A percentile compares a stretch with the other conserved stretches of the same genome.
phyloP scores from a whole-genome alignment of 345 rosid genomes.

The Cardiospermum halicacabum region DNA sequence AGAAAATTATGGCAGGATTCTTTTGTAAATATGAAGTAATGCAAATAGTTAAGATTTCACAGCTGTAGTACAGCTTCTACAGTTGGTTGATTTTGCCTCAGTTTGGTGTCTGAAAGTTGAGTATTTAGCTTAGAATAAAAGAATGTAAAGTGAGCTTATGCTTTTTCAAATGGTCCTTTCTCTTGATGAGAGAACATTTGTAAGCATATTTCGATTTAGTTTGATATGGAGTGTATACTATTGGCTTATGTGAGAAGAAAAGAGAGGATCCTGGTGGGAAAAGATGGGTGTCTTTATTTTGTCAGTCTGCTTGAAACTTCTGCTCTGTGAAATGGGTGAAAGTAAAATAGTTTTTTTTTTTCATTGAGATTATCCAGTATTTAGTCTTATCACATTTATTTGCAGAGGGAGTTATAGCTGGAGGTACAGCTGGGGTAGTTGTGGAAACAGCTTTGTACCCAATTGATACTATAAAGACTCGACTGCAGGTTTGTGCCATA shows the following conservation, averaged over 20 bases:
- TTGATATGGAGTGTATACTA: too few relatives aligned
- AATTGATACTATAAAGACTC: conserved; percentile 87
- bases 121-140: background rate
- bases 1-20: too few relatives aligned
- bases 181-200: too few relatives aligned
- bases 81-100: background rate
- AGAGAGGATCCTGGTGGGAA: background rate
- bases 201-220: too few relatives aligned
- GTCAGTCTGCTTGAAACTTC: background rate
- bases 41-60: background rate
- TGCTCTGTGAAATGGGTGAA: background rate
- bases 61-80: background rate
- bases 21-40: too few relatives aligned
- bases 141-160: background rate
- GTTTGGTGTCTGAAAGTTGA: background rate
- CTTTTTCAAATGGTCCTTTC: too few relatives aligned
- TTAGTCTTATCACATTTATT: background rate
- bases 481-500: conserved; percentile 77
- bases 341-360: background rate
- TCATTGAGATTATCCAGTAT: background rate
- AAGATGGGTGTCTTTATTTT: background rate
- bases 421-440: conserved; percentile 94
- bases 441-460: conserved; percentile 94
- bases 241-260: background rate
- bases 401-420: conserved; percentile 92